A percentile compares a stretch with the other conserved stretches of the same genome.
Evolutionary conservation across 441 rosid species (phyloP).

Genomic region (Brassica hybrid): DNA sequence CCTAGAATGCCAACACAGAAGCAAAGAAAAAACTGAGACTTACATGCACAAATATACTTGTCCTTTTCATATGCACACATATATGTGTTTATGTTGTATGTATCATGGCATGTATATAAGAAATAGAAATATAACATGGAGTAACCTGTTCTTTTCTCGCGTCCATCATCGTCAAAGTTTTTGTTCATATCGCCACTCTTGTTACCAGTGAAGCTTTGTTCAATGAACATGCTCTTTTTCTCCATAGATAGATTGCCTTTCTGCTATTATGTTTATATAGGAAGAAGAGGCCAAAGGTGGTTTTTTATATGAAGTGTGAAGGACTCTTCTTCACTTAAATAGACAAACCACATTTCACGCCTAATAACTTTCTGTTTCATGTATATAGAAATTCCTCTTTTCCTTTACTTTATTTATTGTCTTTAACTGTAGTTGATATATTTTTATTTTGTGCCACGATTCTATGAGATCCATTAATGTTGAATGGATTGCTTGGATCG

Average conservation of each 20-base stretch:
- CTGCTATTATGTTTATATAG: slow-evolving; percentile 1
- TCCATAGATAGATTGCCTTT: slow-evolving; percentile 29
- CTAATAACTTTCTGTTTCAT: slow-evolving; percentile 31
- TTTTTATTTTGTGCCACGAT: slow-evolving; percentile 2
- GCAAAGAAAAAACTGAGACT: background rate
- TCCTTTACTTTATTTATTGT: slow-evolving; percentile 8
- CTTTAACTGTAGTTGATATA: background rate
- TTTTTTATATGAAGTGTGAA: slow-evolving; percentile 19
- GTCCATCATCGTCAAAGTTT: slow-evolving; percentile 66
- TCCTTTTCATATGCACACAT: background rate
- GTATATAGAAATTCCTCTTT: background rate
- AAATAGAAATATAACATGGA: slow-evolving; percentile 12
- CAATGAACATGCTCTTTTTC: slow-evolving; percentile 51
- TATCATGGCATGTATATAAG: background rate
- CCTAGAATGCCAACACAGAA: background rate
- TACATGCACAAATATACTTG: background rate
- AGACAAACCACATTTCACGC: slow-evolving; percentile 33
- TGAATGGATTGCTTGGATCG: background rate
- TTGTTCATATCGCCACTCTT: slow-evolving; percentile 42
- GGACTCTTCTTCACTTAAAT: slow-evolving; percentile 37
- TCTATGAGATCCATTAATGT: background rate
- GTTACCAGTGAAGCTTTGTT: slow-evolving; percentile 47
- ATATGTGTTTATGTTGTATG: background rate
- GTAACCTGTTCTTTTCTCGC: slow-evolving; percentile 61
- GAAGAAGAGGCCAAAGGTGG: slow-evolving; percentile 22